phyloP scores from a whole-genome alignment of 2,329 filamentous ascomycete genomes.

The Ophiostoma quercus region DNA sequence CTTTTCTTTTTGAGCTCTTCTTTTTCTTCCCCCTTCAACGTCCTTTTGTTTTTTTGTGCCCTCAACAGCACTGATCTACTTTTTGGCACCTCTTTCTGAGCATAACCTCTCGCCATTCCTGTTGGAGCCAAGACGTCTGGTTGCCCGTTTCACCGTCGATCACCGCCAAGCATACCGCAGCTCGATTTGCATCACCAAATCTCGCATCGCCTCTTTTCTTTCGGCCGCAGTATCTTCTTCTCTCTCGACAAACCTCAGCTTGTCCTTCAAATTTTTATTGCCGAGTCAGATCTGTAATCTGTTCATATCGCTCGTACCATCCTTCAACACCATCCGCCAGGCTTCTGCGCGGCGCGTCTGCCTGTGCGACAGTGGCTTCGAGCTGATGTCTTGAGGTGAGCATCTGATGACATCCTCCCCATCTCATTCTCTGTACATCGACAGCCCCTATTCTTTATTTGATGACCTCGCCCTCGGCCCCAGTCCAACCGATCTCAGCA shows the following conservation, averaged over 20 bases:
- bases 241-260: background rate
- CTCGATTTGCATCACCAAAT: slow-evolving; percentile 9
- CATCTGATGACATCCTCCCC: background rate
- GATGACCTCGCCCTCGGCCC: background rate
- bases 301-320: background rate
- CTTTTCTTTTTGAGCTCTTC: background rate
- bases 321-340: background rate
- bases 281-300: background rate
- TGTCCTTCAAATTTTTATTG: background rate
- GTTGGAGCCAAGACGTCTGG: background rate
- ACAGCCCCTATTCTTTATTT: background rate
- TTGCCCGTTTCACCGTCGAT: slow-evolving; percentile 3
- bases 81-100: background rate
- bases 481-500: background rate
- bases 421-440: background rate
- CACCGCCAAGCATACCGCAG: slow-evolving; percentile 2
- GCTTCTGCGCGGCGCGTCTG: background rate
- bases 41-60: background rate
- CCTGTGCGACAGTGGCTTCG: slow-evolving; percentile 21
- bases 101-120: background rate
- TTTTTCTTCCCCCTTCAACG: background rate
- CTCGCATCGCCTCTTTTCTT: background rate
- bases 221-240: background rate
- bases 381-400: slow-evolving; percentile 19
- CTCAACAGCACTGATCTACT: background rate